Evolutionary conservation across 257 asterid genomes (phyloP), one percentile per base, ranked within the genome.

Genomic region (Fraxinus quadrangulata): DNA sequence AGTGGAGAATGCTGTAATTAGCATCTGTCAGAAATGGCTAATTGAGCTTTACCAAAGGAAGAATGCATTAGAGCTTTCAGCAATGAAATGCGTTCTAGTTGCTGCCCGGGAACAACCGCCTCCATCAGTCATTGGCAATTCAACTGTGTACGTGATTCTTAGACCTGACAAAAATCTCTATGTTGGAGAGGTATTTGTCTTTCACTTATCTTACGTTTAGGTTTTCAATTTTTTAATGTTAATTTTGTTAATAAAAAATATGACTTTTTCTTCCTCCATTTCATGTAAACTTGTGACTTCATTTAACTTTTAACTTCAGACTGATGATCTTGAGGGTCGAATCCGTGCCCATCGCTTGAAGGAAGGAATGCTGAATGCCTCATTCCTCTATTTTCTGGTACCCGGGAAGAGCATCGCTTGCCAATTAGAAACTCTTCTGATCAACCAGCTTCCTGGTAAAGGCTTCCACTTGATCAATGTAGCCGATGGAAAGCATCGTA

Each of bases 251-350:
- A 10, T 40, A 11, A 40, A 37, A 19, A n/a, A 36, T 28, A 2
- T 36, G 45, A 13, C 19, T 8, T 70, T 70, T 31, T 23, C 26
- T 14, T 37, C 39, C 26, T 66, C 49, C 31, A 14, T 47, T 56
- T 12, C 23, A 40, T 21, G 26, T 28, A 2, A 33, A 69, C 31
- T 73, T 73, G 10, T 28, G n/a, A 33, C 30, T 4, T 0, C 61
- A 30, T 16, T 67, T 59, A 6, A 36, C 19, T 66, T 45, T 67
- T 2, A 7, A 9, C 56, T 77, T 69, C 88, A 95, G 99, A 91
- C 96, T 0, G 98, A 93, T 80, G 98, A 95, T 86, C 97, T 96
- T 49, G 90, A 92, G 84, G 97, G 98, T 66, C 87, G 98, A 59
- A 85, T 92, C 19, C 90, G 86, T 36, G 82, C 92, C 17, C 97